A percentile compares a stretch with the other conserved stretches of the same genome.
These are phyloP conservation scores for Pseudogymnoascus pannorum DNA, from an alignment of 2,329 filamentous ascomycete genomes.

Conservation along the genomic window DNA sequence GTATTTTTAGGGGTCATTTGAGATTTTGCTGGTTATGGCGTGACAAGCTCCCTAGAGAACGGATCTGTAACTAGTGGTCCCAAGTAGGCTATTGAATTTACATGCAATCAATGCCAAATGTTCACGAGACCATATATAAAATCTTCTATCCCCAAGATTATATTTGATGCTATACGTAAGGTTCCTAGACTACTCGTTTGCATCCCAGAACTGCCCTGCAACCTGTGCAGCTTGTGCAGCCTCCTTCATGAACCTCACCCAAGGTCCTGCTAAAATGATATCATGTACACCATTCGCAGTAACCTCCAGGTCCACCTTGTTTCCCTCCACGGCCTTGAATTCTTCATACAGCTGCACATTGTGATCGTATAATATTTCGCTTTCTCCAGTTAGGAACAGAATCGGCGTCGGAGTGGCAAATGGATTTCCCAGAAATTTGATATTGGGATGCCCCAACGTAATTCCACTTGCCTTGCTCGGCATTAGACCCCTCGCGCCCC, in stretches of 20 bases:
- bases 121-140: neutral
- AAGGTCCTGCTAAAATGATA: conserved; percentile 34
- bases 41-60: neutral
- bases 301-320: conserved; percentile 34
- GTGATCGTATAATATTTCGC: conserved; percentile 37
- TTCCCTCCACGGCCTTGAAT: conserved; percentile 33
- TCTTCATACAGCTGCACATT: conserved; percentile 31
- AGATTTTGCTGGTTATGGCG: neutral
- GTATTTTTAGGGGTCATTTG: neutral
- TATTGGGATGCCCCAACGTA: conserved; percentile 30
- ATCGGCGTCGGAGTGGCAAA: conserved; percentile 35
- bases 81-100: neutral
- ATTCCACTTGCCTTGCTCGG: conserved; percentile 19
- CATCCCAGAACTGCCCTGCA: conserved; percentile 11
- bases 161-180: neutral
- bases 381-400: conserved; percentile 34
- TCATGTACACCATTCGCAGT: conserved; percentile 39
- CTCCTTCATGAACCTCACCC: conserved; percentile 37
- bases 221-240: conserved; percentile 16
- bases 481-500: conserved; percentile 35
- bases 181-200: neutral
- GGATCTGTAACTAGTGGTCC: neutral
- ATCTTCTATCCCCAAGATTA: neutral
- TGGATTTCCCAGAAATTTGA: conserved; percentile 30
- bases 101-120: neutral